These are phyloP conservation scores for Trichodelitschia bisporula DNA, from an alignment of 495 filamentous ascomycete genomes.

Conservation along the genomic window DNA sequence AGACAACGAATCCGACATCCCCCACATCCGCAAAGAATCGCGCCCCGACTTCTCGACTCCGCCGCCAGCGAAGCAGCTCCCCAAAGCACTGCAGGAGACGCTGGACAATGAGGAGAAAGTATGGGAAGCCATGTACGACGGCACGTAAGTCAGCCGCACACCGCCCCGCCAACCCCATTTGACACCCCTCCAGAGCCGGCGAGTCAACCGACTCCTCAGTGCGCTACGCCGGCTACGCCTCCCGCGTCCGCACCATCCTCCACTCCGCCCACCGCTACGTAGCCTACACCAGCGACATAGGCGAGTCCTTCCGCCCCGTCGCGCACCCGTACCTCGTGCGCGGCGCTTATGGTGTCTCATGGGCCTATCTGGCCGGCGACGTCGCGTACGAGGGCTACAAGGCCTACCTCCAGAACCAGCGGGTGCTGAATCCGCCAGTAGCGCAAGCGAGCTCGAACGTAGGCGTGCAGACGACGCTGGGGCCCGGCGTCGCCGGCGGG, in stretches of 20 bases:
- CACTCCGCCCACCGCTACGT: slow-evolving; percentile 85
- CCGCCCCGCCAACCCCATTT: slow-evolving; percentile 1
- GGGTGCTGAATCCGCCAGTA: slow-evolving; percentile 23
- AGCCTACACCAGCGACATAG: slow-evolving; percentile 91
- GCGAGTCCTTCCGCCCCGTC: slow-evolving; percentile 85
- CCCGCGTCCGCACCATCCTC: slow-evolving; percentile 67
- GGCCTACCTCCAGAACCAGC: slow-evolving; percentile 63
- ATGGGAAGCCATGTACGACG: slow-evolving; percentile 50
- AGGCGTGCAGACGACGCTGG: slow-evolving; percentile 2
- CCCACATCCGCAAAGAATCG: slow-evolving; percentile 11
- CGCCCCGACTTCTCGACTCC: slow-evolving; percentile 23
- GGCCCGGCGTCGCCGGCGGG: slow-evolving; percentile 2
- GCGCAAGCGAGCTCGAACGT: slow-evolving; percentile 5
- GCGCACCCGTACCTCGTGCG: slow-evolving; percentile 64
- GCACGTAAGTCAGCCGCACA: slow-evolving; percentile 46
- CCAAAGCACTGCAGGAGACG: slow-evolving; percentile 42
- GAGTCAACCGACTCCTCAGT: slow-evolving; percentile 64
- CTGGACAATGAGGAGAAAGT: slow-evolving; percentile 57
- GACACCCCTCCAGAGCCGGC: slow-evolving; percentile 28
- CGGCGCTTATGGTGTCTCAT: slow-evolving; percentile 72
- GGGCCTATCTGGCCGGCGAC: slow-evolving; percentile 79
- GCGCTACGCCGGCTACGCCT: slow-evolving; percentile 84
- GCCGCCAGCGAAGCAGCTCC: slow-evolving; percentile 34
- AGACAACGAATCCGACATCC: slow-evolving; percentile 9
- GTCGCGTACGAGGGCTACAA: slow-evolving; percentile 91